Conservation (phyloP, 331 rosid species). For the Saraca asoca region DNA sequence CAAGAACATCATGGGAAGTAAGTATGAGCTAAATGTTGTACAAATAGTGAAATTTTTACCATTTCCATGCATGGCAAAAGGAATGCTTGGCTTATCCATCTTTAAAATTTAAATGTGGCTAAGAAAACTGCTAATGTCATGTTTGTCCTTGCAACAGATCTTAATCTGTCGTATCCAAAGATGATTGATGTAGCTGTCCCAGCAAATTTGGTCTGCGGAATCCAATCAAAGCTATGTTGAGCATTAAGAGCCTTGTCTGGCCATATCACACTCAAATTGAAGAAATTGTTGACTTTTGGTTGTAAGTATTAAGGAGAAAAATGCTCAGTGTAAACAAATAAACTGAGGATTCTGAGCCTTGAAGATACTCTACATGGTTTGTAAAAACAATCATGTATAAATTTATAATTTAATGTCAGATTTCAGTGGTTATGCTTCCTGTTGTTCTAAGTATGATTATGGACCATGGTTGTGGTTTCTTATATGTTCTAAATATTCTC, state of each 20-base stretch:
- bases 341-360: slow-evolving; percentile 6
- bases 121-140: slow-evolving; percentile 21
- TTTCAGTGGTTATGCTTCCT: not conserved
- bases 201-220: slow-evolving; percentile 80
- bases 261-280: not conserved
- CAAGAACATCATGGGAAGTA: slow-evolving; percentile 82
- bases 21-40: slow-evolving; percentile 38
- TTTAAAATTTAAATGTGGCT: slow-evolving; percentile 10
- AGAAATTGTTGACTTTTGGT: not conserved
- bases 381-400: not conserved
- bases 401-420: not conserved
- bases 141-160: slow-evolving; percentile 56
- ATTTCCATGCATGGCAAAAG: slow-evolving; percentile 1
- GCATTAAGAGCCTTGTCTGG: slow-evolving; percentile 9
- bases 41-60: not conserved
- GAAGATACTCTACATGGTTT: not conserved
- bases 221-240: slow-evolving; percentile 56
- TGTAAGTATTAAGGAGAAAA: slow-evolving; percentile 20
- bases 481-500: too few relatives aligned
- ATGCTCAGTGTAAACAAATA: slow-evolving; percentile 32
- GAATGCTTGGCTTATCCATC: not conserved
- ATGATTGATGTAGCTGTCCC: slow-evolving; percentile 94
- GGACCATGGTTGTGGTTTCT: too few relatives aligned
- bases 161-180: slow-evolving; percentile 84
- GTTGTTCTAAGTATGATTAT: not conserved